phyloP scores from a whole-genome alignment of 78 protist species.

The Cavenderia fasciculata region DNA sequence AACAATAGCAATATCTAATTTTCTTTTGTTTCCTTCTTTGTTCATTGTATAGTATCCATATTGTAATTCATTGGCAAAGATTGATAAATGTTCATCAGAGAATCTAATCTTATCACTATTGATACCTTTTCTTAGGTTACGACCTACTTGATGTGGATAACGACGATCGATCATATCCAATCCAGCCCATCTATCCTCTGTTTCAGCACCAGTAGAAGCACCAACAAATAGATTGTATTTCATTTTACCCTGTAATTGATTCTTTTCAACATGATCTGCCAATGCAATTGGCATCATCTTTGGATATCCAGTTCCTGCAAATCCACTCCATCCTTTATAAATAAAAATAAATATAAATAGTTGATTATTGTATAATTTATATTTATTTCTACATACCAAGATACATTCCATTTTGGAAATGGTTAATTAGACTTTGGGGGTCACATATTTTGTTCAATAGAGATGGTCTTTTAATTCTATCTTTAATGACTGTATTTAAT shows the following conservation, averaged over 20 bases:
- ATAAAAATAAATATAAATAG: too few relatives aligned
- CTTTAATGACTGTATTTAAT: constrained; percentile 19
- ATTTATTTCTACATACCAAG: too few relatives aligned
- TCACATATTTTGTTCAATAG: constrained; percentile 10
- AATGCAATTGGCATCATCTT: constrained; percentile 34
- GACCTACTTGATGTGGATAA: constrained; percentile 66
- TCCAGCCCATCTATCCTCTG: constrained; percentile 60
- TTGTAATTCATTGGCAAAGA: constrained; percentile 29
- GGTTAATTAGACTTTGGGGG: background rate
- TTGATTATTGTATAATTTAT: too few relatives aligned
- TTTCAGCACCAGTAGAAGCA: constrained; percentile 62
- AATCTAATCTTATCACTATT: constrained; percentile 32
- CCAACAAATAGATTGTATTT: constrained; percentile 66
- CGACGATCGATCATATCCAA: constrained; percentile 50
- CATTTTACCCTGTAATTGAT: constrained; percentile 36
- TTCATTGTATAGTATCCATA: constrained; percentile 54
- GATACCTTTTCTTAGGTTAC: constrained; percentile 22
- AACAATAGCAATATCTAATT: constrained; percentile 79
- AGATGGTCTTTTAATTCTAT: constrained; percentile 39
- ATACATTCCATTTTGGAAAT: constrained; percentile 23
- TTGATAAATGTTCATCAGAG: constrained; percentile 51
- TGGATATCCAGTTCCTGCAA: constrained; percentile 55
- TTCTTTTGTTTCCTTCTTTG: constrained; percentile 8
- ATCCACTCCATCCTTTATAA: constrained; percentile 28
- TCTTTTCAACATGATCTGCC: constrained; percentile 60